Evolutionary conservation across 2,329 filamentous ascomycete genomes (phyloP).

Genomic region (Diplodia intermedia): DNA sequence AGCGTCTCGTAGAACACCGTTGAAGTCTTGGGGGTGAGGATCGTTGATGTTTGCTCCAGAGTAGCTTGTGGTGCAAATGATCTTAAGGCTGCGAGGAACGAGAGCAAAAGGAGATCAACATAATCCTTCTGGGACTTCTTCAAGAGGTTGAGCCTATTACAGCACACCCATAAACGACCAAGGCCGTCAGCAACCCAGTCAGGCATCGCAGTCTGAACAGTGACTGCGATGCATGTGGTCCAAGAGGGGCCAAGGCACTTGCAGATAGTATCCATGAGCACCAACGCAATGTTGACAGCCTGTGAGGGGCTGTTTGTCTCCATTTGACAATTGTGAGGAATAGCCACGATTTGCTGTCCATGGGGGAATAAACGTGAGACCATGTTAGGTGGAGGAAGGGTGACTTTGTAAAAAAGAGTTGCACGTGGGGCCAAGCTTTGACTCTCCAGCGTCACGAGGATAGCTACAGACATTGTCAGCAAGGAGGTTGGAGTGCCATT

Average conservation of each 20-base stretch:
- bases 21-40: background rate
- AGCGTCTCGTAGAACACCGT: conserved; percentile 19
- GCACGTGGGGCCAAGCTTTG: conserved; percentile 36
- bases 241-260: background rate
- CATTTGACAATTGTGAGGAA: conserved; percentile 51
- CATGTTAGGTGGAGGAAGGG: conserved; percentile 50
- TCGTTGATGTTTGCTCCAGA: background rate
- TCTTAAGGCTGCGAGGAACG: conserved; percentile 10
- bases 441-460: conserved; percentile 53
- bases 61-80: background rate
- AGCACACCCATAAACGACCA: conserved; percentile 11
- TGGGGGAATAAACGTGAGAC: conserved; percentile 49
- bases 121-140: background rate
- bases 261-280: conserved; percentile 4
- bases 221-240: background rate
- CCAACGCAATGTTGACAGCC: conserved; percentile 41
- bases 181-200: conserved; percentile 19
- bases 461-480: conserved; percentile 46
- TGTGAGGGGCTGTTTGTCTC: conserved; percentile 39
- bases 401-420: conserved; percentile 39
- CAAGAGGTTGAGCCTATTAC: conserved; percentile 5
- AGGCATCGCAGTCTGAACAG: background rate
- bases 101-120: background rate
- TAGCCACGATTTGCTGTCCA: conserved; percentile 49
- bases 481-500: background rate